Evolutionary conservation across 805 yeast genomes (phyloP).

Genomic region (Huiozyma naganishii): DNA sequence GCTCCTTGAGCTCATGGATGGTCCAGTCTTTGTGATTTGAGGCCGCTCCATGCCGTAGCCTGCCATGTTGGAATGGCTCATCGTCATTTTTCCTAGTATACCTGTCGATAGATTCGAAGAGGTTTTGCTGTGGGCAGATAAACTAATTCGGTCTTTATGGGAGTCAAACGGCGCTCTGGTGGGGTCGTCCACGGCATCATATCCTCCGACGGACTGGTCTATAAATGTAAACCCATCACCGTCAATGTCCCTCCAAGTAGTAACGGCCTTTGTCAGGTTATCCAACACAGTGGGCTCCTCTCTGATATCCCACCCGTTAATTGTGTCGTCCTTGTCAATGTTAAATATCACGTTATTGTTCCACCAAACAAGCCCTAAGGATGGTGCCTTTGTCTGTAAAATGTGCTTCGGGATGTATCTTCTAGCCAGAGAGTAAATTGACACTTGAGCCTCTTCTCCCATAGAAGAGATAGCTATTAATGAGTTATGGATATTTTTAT

Average conservation of each 20-base stretch:
- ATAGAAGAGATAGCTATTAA: constrained; percentile 66
- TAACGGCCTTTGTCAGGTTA: constrained; percentile 19
- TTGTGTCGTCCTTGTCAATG: constrained; percentile 24
- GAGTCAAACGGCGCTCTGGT: not conserved
- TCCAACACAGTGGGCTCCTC: constrained; percentile 25
- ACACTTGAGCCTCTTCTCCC: constrained; percentile 57
- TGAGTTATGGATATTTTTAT: constrained; percentile 37
- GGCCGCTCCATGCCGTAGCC: constrained; percentile 10
- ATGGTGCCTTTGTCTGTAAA: constrained; percentile 21
- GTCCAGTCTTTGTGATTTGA: not conserved
- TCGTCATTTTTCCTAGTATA: constrained; percentile 4
- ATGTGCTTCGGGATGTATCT: constrained; percentile 59
- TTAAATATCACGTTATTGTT: constrained; percentile 24
- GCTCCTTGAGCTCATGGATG: constrained; percentile 14
- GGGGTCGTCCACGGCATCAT: constrained; percentile 3
- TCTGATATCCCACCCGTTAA: constrained; percentile 26
- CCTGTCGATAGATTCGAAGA: not conserved
- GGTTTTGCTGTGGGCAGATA: not conserved
- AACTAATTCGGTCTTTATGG: not conserved
- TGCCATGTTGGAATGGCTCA: constrained; percentile 11
- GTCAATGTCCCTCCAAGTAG: constrained; percentile 29
- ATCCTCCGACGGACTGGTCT: constrained; percentile 21
- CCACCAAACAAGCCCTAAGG: constrained; percentile 29
- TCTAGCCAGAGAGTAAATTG: constrained; percentile 59
- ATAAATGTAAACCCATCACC: constrained; percentile 26